Evolutionary conservation across 257 asterid species (phyloP), one percentile per base, ranked within the genome.

Genomic region (Nicotiana otophora): DNA sequence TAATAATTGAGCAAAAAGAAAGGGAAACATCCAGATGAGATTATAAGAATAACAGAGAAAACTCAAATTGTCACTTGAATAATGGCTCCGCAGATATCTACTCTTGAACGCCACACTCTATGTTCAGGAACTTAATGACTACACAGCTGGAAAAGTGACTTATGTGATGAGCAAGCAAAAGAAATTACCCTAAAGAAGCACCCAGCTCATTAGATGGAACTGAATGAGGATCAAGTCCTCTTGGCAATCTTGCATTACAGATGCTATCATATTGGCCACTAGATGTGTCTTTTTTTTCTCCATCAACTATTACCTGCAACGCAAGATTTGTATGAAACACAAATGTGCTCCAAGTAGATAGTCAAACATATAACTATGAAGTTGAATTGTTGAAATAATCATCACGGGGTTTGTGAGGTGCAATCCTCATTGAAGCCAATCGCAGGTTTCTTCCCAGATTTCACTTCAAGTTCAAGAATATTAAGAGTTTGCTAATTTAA

Each of bases 171-270:
- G 19, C 15, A 76, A 77, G 39, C 23, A 85, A 60, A 68, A 81
- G 86, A 80, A 34, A 77, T 77, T 93, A 96, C 99, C 99, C 96
- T 88, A 94, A 85, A 64, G 99, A 92, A 39, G 98, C 98, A 46
- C 94, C 93, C 84, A 96, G 98, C 90, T 96, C 98, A 14, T 91
- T 94, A 17, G 97, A 85, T 77, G 98, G 95, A 89, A 93, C 97
- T 67, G 99, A 96, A 88, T 96, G 98, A 75, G 99, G 98, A 88
- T 96, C 99, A 77, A 96, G 95, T 78, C 98, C 98, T 90, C 91
- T 92, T 39, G 99, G 99, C 89, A 96, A 88, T 81, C 98, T 97
- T 39, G 97, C 95, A 89, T 86, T 85, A 86, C 98, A 96, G 82
- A 96, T 92, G 77, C 95, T 88, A 89, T 96, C 98, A 86, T 88